A percentile compares a stretch with the other conserved stretches of the same genome.
These are phyloP conservation scores for Pichia sp. DNA, from an alignment of 1,139 yeast species.

Conservation along the genomic window DNA sequence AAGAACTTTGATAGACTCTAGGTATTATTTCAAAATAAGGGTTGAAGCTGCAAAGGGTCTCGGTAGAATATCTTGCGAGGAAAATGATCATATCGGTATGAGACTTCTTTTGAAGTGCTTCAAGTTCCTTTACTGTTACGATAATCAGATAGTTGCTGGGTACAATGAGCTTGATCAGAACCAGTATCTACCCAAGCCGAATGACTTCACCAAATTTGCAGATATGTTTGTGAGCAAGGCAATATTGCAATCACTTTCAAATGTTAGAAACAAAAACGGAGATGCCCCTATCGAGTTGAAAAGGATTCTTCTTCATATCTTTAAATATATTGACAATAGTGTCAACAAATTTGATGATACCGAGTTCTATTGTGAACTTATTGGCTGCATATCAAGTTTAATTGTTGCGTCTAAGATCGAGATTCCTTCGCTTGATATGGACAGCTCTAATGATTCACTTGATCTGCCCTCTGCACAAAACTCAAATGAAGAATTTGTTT, in stretches of 20 bases:
- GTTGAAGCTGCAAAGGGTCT: constrained; percentile 81
- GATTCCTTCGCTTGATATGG: constrained; percentile 20
- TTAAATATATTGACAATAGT: constrained; percentile 81
- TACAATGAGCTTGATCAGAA: constrained; percentile 25
- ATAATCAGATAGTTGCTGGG: constrained; percentile 15
- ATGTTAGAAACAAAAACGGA: constrained; percentile 50
- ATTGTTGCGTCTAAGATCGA: constrained; percentile 30
- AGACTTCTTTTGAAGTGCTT: constrained; percentile 66
- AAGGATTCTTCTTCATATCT: constrained; percentile 57
- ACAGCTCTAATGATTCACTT: background rate
- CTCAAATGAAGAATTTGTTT: constrained; percentile 31
- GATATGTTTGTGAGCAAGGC: constrained; percentile 63
- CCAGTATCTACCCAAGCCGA: constrained; percentile 63
- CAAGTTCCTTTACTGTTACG: constrained; percentile 64
- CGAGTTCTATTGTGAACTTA: constrained; percentile 53
- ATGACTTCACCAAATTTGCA: constrained; percentile 67
- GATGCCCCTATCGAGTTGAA: constrained; percentile 61
- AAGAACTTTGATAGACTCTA: constrained; percentile 72
- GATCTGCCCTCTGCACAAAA: constrained; percentile 10
- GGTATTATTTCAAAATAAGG: constrained; percentile 87
- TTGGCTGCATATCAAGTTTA: constrained; percentile 45
- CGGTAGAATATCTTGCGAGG: constrained; percentile 56
- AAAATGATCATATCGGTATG: constrained; percentile 62
- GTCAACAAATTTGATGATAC: constrained; percentile 74
- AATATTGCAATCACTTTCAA: constrained; percentile 56